These are phyloP conservation scores for Beta corolliflora DNA, from an alignment of 179 eudicot genomes.

Conservation along the genomic window DNA sequence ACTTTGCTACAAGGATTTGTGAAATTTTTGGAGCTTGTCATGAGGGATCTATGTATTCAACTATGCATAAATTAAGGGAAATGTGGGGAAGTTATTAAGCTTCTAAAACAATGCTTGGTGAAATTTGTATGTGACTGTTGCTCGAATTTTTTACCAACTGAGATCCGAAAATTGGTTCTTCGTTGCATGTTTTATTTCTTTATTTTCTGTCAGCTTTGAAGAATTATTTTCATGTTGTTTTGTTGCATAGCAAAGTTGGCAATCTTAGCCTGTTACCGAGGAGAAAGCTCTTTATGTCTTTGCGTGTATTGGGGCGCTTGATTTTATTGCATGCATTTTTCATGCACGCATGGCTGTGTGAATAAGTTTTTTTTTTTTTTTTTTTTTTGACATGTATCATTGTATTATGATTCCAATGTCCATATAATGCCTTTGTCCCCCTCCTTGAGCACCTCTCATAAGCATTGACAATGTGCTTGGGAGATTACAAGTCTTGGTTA, in stretches of 20 bases:
- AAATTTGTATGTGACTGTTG: background rate
- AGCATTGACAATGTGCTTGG: too few relatives aligned
- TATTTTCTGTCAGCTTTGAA: background rate
- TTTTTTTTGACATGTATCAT: too few relatives aligned
- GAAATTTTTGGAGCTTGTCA: background rate
- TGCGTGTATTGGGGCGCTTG: background rate
- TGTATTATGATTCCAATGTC: too few relatives aligned
- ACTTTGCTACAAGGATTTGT: background rate
- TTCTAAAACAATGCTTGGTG: background rate
- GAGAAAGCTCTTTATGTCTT: too few relatives aligned
- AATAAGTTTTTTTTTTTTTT: background rate
- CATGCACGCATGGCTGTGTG: background rate
- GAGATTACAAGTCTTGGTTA: too few relatives aligned
- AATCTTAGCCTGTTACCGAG: too few relatives aligned
- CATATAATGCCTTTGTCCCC: too few relatives aligned
- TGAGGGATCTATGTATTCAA: background rate
- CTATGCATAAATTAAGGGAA: background rate
- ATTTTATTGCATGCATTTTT: background rate
- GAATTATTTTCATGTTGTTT: background rate
- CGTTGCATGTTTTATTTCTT: background rate
- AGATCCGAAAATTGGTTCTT: too few relatives aligned
- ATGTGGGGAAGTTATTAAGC: too few relatives aligned
- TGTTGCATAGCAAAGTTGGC: too few relatives aligned
- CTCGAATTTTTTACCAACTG: too few relatives aligned
- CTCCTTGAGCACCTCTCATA: too few relatives aligned